Evolutionary conservation across 257 asterid species (phyloP), one percentile per base, ranked within the genome.

Genomic region (Handroanthus guayacan): DNA sequence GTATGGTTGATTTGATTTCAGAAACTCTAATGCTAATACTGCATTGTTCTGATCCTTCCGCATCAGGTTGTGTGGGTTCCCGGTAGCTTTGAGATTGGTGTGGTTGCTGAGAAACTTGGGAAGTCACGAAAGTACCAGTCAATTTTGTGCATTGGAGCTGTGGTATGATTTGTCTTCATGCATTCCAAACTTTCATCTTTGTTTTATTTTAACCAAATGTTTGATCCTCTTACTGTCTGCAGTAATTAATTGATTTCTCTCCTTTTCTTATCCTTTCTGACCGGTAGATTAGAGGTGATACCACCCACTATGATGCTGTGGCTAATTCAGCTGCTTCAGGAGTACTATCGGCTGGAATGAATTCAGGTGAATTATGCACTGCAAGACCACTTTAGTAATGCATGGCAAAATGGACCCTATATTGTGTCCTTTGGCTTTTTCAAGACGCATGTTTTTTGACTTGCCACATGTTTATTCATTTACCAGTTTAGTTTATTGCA

Each of bases 281-380:
- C 78, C 72, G 64, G 76, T 88, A 94, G 96, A 55, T 95, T 79
- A 84, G 93, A 86, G 99, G 99, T 9, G 99, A 92, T 74, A 92
- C 99, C 20, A 56, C 98, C 67, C 98, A 95, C 79, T 95, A 95
- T 69, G 99, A 95, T 91, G 94, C 97, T 4, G 99, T 95, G 82
- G 96, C 91, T 13, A 91, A 92, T 86, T 90, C 99, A 66, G 94
- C 98, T 74, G 93, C 98, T 57, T 95, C 99, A 58, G 98, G 99
- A 65, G 97, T 95, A 58, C 87, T 89, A 39, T 86, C 95, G n/a
- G 98, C 99, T 38, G 91, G 98, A 67, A 86, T 92, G 38, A 91
- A 83, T 75, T 88, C 99, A 67, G 98, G 99, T 84, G 41, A 55
- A 72, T 71, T 81, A 54, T 51, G 61, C 14, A 37, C 62, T 63